These are phyloP conservation scores for Microdochium paspali DNA, from an alignment of 2,329 filamentous ascomycete genomes.

Conservation along the genomic window DNA sequence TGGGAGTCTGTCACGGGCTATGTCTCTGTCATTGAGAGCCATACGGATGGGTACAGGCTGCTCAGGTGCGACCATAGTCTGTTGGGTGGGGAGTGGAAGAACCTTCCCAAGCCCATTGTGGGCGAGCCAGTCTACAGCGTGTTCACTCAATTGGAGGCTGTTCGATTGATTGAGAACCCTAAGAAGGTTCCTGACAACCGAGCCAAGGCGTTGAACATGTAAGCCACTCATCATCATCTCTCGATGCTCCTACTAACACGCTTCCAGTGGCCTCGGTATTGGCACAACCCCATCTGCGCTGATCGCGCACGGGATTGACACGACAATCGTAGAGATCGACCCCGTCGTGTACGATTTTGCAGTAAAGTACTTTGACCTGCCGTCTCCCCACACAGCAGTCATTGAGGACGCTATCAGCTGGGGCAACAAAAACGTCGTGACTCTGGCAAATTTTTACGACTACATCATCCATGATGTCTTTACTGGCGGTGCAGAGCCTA, in stretches of 20 bases:
- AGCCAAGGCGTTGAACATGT: constrained; percentile 80
- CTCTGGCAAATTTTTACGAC: constrained; percentile 52
- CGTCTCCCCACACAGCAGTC: constrained; percentile 65
- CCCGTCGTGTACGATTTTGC: constrained; percentile 82
- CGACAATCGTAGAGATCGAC: constrained; percentile 91
- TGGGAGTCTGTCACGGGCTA: constrained; percentile 86
- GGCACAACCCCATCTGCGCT: constrained; percentile 85
- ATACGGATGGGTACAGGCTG: constrained; percentile 61
- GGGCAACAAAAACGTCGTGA: constrained; percentile 34
- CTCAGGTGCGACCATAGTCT: constrained; percentile 93
- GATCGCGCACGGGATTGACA: constrained; percentile 80
- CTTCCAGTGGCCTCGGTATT: constrained; percentile 70
- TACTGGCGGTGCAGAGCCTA: constrained; percentile 88
- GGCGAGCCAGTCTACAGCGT: constrained; percentile 89
- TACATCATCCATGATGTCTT: constrained; percentile 98
- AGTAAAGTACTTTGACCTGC: constrained; percentile 71
- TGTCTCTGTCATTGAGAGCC: constrained; percentile 77
- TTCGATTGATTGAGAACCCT: constrained; percentile 63
- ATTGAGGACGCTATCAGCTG: constrained; percentile 77
- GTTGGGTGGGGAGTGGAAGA: constrained; percentile 83
- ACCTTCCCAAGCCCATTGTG: constrained; percentile 41
- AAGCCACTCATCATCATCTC: constrained; percentile 24
- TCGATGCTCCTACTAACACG: constrained; percentile 11
- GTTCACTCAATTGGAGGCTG: constrained; percentile 92
- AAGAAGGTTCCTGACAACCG: constrained; percentile 47